Evolutionary conservation across 192 early-diverging fungal genomes (phyloP).

Genomic region (Borealophlyctis nickersoniae): DNA sequence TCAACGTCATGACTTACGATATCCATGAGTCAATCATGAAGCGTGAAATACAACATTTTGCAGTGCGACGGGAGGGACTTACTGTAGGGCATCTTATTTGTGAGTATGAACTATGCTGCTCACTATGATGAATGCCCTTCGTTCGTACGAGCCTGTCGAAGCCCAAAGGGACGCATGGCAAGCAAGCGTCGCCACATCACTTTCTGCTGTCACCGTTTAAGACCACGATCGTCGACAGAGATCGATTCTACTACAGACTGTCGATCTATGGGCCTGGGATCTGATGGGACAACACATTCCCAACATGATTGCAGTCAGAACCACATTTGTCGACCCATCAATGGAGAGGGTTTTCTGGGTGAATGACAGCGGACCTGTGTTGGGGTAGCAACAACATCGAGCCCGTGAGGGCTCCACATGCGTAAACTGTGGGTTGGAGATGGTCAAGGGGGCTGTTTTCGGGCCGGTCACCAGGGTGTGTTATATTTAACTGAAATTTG

Average conservation of each 20-base stretch:
- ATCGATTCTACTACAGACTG: background rate
- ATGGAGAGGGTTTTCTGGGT: no score
- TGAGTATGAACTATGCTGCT: no score
- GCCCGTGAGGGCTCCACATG: background rate
- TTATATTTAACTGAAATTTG: no score
- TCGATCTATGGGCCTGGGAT: background rate
- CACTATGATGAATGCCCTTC: no score
- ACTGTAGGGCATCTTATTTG: background rate
- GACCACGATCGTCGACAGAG: background rate
- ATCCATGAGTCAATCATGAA: no score
- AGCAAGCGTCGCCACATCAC: background rate
- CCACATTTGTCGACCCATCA: no score
- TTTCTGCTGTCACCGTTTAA: background rate
- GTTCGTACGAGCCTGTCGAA: background rate
- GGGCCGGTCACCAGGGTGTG: no score
- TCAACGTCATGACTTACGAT: background rate
- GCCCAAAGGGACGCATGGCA: conserved; percentile 1
- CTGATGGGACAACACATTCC: background rate
- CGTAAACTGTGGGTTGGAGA: background rate
- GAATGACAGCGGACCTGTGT: background rate
- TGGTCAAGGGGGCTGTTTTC: background rate
- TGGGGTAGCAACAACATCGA: background rate
- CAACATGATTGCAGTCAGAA: no score
- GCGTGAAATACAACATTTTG: no score
- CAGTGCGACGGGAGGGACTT: background rate